phyloP scores from a whole-genome alignment of 108 stramenopile species.

The Fistulifera pelliculosa region DNA sequence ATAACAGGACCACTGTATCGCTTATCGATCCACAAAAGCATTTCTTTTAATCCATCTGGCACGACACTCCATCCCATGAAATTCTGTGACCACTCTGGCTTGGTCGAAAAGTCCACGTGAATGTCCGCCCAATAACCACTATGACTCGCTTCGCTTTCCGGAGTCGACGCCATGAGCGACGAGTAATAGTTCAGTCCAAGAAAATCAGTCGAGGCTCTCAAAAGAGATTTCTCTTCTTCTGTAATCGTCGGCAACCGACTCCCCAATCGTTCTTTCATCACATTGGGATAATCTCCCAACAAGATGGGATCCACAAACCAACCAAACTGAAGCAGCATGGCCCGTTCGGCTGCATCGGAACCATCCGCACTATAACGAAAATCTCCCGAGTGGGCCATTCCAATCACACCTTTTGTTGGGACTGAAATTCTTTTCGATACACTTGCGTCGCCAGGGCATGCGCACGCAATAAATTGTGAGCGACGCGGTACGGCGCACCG shows the following conservation, averaged over 20 bases:
- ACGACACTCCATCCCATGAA: slow-evolving; percentile 61
- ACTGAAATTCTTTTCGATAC: slow-evolving; percentile 53
- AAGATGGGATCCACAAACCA: slow-evolving; percentile 79
- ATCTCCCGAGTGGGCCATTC: slow-evolving; percentile 78
- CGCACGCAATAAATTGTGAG: slow-evolving; percentile 75
- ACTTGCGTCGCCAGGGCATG: slow-evolving; percentile 77
- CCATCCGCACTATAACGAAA: slow-evolving; percentile 54
- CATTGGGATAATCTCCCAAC: slow-evolving; percentile 77
- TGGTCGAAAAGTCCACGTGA: slow-evolving; percentile 35
- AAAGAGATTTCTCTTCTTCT: slow-evolving; percentile 22
- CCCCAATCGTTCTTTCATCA: slow-evolving; percentile 59
- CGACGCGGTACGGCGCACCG: slow-evolving; percentile 60
- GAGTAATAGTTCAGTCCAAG: slow-evolving; percentile 92
- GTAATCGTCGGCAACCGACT: slow-evolving; percentile 75
- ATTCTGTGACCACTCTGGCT: slow-evolving; percentile 52
- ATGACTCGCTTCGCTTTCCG: slow-evolving; percentile 16
- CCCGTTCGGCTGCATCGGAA: slow-evolving; percentile 59
- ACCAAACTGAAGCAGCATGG: slow-evolving; percentile 80
- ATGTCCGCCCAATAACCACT: slow-evolving; percentile 74
- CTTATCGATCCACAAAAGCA: slow-evolving; percentile 60
- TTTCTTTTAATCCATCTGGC: slow-evolving; percentile 61
- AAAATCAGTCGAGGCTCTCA: slow-evolving; percentile 75
- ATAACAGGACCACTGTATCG: slow-evolving; percentile 52
- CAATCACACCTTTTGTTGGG: slow-evolving; percentile 49
- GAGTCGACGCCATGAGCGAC: slow-evolving; percentile 37